Evolutionary conservation across 1,139 yeast genomes (phyloP), one percentile per base, ranked within the genome.

Genomic region (Hansenula sp.): DNA sequence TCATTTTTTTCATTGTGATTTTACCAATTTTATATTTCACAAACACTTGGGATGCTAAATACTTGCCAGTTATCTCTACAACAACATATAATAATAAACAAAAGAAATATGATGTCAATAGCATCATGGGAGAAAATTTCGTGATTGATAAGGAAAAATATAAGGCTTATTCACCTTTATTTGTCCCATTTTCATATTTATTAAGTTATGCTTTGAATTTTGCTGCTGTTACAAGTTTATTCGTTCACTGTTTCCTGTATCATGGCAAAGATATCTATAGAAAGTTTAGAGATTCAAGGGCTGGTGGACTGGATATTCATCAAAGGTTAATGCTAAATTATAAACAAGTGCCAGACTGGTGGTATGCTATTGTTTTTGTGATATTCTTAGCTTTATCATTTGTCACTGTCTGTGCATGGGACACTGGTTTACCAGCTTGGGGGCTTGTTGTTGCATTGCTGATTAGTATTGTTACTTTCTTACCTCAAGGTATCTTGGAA

Each of bases 301-400:
- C 60, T 38, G 67, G 68, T 15, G 69, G 70, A 8, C 60, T 61
- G 34, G 76, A 71, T 48, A 66, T 71, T 34, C 76, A 70, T 55
- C 59, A 62, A 48, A 60, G 76, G 45, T 55, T 66, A 40, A 60
- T 63, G 49, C 55, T 57, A 27, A 61, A 62, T 42, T 69, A 66
- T 49, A 62, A 61, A 40, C 70, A 67, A 43, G 68, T 67, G 6
- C 74, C 75, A 3, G 65, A 61, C 39, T 68, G 72, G 68, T 70
- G 74, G 74, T 68, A 65, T 45, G 55, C 48, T 1, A 43, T 61
- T 2, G 50, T 68, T 8, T 68, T 68, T 45, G 56, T 58, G 16
- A 47, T 65, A 12, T 56, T 63, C 12, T 40, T 66, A n/a, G 68
- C 60, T 0, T 45, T 67, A n/a, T 62, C 70, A 0, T 66, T 68